Conservation (phyloP, 768 basidiomycete genomes). For the Hortiboletus campestris region DNA sequence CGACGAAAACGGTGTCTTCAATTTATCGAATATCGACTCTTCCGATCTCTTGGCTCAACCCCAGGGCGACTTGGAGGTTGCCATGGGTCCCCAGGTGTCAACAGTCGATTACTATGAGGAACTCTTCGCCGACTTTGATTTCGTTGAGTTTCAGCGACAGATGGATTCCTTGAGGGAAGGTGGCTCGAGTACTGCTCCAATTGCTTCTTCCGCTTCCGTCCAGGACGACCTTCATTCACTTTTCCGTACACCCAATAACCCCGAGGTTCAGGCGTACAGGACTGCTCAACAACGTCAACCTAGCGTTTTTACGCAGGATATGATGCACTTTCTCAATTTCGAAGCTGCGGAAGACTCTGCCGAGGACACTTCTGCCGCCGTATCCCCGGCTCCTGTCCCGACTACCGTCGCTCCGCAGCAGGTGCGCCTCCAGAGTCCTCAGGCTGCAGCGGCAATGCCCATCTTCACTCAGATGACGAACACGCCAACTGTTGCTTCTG, state of each 20-base stretch:
- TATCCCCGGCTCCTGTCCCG: not conserved
- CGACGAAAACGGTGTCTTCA: constrained; percentile 36
- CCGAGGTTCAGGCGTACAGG: constrained; percentile 13
- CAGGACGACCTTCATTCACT: constrained; percentile 22
- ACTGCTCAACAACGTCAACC: constrained; percentile 16
- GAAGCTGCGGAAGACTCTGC: constrained; percentile 19
- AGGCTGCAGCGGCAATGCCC: constrained; percentile 17
- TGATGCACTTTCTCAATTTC: constrained; percentile 41
- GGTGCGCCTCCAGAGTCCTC: constrained; percentile 18
- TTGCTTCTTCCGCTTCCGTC: constrained; percentile 1
- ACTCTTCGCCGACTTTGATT: constrained; percentile 25
- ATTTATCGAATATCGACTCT: constrained; percentile 34
- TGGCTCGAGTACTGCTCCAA: constrained; percentile 1
- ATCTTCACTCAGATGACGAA: constrained; percentile 31
- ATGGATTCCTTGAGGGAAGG: not conserved
- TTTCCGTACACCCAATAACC: constrained; percentile 16
- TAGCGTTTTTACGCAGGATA: constrained; percentile 28
- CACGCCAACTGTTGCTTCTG: not conserved
- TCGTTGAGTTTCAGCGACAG: constrained; percentile 12
- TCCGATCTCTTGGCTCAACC: constrained; percentile 34
- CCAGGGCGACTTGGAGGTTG: constrained; percentile 37
- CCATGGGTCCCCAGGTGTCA: constrained; percentile 13
- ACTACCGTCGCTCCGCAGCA: constrained; percentile 24
- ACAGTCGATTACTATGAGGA: constrained; percentile 8
- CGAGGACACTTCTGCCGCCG: constrained; percentile 2